These are phyloP conservation scores for Staphylotrichum longicolle DNA, from an alignment of 495 filamentous ascomycete species.

Conservation along the genomic window DNA sequence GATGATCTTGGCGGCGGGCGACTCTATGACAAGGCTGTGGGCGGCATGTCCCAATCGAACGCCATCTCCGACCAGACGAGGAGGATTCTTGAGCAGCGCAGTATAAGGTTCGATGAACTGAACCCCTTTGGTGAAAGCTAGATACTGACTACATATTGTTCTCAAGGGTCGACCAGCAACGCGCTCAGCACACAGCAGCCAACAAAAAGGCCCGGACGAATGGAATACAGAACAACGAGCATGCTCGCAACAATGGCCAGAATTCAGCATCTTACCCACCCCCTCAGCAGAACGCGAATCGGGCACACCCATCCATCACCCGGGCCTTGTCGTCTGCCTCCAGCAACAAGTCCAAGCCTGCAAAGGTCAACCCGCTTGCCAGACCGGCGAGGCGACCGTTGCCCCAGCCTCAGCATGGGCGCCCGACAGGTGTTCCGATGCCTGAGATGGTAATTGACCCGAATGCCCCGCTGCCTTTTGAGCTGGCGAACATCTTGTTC, in stretches of 20 bases:
- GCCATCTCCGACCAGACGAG: not conserved
- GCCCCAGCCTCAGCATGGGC: not conserved
- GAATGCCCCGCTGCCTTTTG: not conserved
- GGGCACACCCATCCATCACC: not conserved
- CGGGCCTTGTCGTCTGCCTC: not conserved
- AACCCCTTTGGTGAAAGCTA: not conserved
- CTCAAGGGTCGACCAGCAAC: not conserved
- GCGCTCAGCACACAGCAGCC: not conserved
- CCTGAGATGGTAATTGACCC: not conserved
- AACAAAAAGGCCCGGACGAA: not conserved
- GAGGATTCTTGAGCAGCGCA: slow-evolving; percentile 12
- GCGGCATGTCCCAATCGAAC: not conserved
- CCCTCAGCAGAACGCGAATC: not conserved
- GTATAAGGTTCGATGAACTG: not conserved
- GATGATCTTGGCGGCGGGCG: slow-evolving; percentile 32
- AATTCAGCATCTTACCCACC: not conserved
- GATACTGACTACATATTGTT: not conserved
- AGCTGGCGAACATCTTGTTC: not conserved
- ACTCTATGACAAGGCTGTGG: slow-evolving; percentile 18
- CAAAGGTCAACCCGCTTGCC: not conserved
- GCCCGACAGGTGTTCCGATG: not conserved
- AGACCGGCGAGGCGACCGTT: not conserved
- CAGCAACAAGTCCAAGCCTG: not conserved
- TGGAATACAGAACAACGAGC: not conserved
- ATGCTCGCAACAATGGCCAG: not conserved